Base-by-base conservation (phyloP, 2,329 filamentous ascomycete species). In the Alternaria infectoria region DNA sequence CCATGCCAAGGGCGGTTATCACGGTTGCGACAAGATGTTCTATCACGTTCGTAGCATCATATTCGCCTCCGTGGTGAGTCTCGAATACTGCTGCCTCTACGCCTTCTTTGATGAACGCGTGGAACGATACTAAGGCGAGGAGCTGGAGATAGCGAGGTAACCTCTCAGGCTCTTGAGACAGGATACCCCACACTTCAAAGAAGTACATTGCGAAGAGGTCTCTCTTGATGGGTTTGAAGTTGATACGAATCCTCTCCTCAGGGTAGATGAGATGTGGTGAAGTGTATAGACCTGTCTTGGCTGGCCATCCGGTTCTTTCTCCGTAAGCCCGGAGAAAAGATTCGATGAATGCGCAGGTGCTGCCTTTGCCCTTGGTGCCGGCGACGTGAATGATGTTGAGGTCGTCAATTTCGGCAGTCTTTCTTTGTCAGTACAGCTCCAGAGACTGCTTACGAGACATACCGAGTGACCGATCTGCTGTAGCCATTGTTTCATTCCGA, bases 311-410 rank as follows among this genome's bases (percentile, higher is more conserved):
- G 59, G 6, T 69, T 68, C 49, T 72, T 72, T 68, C 64, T 17
- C 82, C 83, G 70, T 88, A 86, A 56, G 82, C 82, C 15, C 82
- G 80, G 47, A 93, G 84, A 64, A 92, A 88, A 8, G 87, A 87
- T 65, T 88, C 84, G 61, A 88, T 83, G 67, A 90, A 91, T 43
- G 89, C 90, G 73, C 90, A 92, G 1, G 89, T 91, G 71, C 87
- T 90, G 26, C 90, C 91, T 79, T 93, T 93, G 6, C 91, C 91
- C 77, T 93, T 93, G n/a, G 90, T 93, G 6, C 91, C 91, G 23
- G 90, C 87, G 25, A 93, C 86, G 78, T 92, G 90, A 43, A 93
- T 76, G 25, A 91, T 45, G 52, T 56, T 91, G 28, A 92, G 80
- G 3, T 43, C 40, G 55, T 66, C 61, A n/a, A 66, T 54, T 6